Evolutionary conservation across 2,329 filamentous ascomycete species (phyloP), one percentile per base, ranked within the genome.

Genomic region (Monosporascus sp.): DNA sequence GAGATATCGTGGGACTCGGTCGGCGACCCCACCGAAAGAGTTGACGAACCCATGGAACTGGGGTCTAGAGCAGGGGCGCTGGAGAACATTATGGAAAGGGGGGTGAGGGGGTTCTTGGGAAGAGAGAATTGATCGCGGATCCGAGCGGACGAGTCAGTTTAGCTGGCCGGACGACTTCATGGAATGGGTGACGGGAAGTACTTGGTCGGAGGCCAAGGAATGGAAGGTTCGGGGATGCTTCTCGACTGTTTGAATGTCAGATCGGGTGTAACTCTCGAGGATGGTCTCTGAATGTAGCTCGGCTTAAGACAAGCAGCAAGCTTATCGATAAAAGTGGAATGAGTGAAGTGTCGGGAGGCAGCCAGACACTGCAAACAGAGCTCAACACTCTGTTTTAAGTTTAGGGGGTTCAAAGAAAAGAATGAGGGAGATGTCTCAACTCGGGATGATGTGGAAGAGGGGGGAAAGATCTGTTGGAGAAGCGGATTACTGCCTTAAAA

Each of bases 1-100:
- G 79, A 68, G 54, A 73, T 72, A 76, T 78, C 74, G 75, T 77
- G 75, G 64, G 75, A 78, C 64, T 78, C 77, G 72, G 71, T 76
- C 67, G 73, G 70, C 56, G 77, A 78, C 71, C 76, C 77, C 64
- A 71, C 70, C 47, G 73, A 72, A 37, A 78, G 63, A 19, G 70
- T 76, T 56, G 76, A 76, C 58, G 75, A 75, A 78, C 84, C 80
- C 79, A 82, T 76, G 57, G 67, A 77, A 45, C 53, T 47, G 27
- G 48, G 38, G 35, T 43, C 48, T 46, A 41, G 44, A 17, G 37
- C 14, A 38, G 19, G 37, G 44, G 38, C 22, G 43, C 51, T 59
- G 60, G 56, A 50, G 49, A 40, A 37, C 51, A 22, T 26, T 22
- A 48, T 49, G 49, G 44, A 46, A 50, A 47, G 37, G 49, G 50